phyloP scores from a whole-genome alignment of 257 asterid species.

The Anisodus acutangulus region DNA sequence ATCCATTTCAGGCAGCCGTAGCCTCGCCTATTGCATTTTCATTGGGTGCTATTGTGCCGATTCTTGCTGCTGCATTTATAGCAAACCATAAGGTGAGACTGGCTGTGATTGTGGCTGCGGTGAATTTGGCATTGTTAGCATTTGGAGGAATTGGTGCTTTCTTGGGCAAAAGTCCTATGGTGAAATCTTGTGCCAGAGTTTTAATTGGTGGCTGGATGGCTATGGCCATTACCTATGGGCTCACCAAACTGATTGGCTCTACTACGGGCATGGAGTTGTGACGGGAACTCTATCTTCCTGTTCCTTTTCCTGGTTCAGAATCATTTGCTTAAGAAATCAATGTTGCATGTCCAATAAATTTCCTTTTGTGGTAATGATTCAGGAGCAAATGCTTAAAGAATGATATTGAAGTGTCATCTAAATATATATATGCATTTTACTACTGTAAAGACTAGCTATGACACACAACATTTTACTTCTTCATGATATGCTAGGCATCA shows the following conservation, averaged over 20 bases:
- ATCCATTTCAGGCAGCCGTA: conserved; percentile 22
- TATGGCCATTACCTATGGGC: conserved; percentile 64
- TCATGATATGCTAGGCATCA: not conserved
- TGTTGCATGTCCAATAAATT: conserved; percentile 12
- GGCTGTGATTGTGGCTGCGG: conserved; percentile 20
- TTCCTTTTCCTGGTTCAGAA: not conserved
- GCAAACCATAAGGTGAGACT: conserved; percentile 4
- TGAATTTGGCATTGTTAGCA: conserved; percentile 13
- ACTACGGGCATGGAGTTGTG: conserved; percentile 49
- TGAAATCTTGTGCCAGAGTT: conserved; percentile 40
- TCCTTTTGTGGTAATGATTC: not conserved
- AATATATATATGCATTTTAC: not conserved
- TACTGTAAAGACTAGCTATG: not conserved
- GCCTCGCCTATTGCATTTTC: conserved; percentile 25
- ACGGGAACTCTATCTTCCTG: not conserved
- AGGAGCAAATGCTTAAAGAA: not conserved
- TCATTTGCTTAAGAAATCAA: not conserved
- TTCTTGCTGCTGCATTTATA: conserved; percentile 18
- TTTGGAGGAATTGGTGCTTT: conserved; percentile 66
- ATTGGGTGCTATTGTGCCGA: conserved; percentile 24
- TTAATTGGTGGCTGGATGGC: conserved; percentile 76
- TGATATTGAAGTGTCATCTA: not conserved
- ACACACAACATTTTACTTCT: not conserved
- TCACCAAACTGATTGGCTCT: conserved; percentile 55
- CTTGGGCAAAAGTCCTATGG: conserved; percentile 49